These are phyloP conservation scores for Heliosperma pusillum DNA, from an alignment of 148 eudicot genomes.

Conservation along the genomic window DNA sequence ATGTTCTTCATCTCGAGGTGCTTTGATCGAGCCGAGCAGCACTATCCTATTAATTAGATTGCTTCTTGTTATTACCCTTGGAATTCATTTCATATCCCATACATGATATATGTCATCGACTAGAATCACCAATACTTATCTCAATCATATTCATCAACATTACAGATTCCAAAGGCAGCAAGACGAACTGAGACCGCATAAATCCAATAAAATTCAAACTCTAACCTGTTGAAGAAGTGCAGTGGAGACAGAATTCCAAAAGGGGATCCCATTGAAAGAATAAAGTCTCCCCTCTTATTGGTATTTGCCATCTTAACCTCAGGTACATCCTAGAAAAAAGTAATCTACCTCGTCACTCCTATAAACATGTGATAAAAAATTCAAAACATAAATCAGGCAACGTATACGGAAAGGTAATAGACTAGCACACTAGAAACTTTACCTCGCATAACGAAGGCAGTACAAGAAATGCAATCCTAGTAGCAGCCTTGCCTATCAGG, in stretches of 20 bases:
- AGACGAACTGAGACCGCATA: background rate
- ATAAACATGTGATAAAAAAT: slow-evolving; percentile 27
- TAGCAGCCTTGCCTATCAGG: slow-evolving; percentile 42
- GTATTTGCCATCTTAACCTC: slow-evolving; percentile 41
- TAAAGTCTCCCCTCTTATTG: slow-evolving; percentile 68
- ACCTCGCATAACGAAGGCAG: slow-evolving; percentile 54
- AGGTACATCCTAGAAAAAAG: slow-evolving; percentile 58
- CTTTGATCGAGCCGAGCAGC: background rate
- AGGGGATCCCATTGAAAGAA: slow-evolving; percentile 91
- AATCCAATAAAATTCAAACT: slow-evolving; percentile 2
- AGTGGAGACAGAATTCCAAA: slow-evolving; percentile 86
- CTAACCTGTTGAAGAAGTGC: slow-evolving; percentile 89
- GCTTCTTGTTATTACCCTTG: background rate
- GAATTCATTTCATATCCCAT: background rate
- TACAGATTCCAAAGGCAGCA: too few species aligned
- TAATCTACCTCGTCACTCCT: slow-evolving; percentile 39
- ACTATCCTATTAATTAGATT: background rate
- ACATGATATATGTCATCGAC: background rate
- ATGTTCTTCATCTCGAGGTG: background rate
- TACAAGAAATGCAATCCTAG: slow-evolving; percentile 68
- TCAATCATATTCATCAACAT: background rate
- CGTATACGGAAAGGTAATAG: slow-evolving; percentile 3
- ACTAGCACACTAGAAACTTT: slow-evolving; percentile 14
- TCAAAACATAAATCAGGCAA: slow-evolving; percentile 22
- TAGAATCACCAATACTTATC: background rate